Evolutionary conservation across 2,329 filamentous ascomycete genomes (phyloP).

Genomic region (Neospermospora avenae): DNA sequence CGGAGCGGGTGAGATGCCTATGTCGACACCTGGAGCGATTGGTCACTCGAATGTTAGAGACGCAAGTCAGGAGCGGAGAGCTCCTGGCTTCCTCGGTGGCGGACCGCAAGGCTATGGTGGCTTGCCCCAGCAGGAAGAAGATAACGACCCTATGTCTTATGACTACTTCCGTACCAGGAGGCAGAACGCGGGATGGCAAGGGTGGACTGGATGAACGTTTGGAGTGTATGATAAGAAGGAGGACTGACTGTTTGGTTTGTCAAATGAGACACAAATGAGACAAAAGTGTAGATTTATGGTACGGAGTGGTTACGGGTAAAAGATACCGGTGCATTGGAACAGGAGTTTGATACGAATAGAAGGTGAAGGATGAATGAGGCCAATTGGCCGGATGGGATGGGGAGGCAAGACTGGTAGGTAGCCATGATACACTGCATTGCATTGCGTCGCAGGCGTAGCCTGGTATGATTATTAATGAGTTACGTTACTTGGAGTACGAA

Average conservation of each 20-base stretch:
- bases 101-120: constrained; percentile 58
- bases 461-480: neutral
- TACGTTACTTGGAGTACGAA: constrained; percentile 2
- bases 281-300: neutral
- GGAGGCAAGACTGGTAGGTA: neutral
- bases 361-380: neutral
- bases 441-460: neutral
- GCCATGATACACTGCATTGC: neutral
- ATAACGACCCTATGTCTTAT: constrained; percentile 32
- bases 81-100: constrained; percentile 53
- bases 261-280: neutral
- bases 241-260: neutral
- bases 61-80: constrained; percentile 40
- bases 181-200: constrained; percentile 17
- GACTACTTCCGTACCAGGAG: constrained; percentile 33
- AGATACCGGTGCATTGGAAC: neutral
- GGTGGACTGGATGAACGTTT: neutral
- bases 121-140: constrained; percentile 48
- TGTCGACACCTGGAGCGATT: constrained; percentile 34
- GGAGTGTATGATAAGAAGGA: neutral
- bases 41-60: constrained; percentile 30
- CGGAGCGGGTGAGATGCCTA: constrained; percentile 51
- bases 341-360: neutral
- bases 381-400: neutral
- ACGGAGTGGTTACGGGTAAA: neutral